Percentiles rank a stretch among this genome's conserved stretches.
phyloP scores from a whole-genome alignment of 106 monocot genomes.

The Acorus gramineus region DNA sequence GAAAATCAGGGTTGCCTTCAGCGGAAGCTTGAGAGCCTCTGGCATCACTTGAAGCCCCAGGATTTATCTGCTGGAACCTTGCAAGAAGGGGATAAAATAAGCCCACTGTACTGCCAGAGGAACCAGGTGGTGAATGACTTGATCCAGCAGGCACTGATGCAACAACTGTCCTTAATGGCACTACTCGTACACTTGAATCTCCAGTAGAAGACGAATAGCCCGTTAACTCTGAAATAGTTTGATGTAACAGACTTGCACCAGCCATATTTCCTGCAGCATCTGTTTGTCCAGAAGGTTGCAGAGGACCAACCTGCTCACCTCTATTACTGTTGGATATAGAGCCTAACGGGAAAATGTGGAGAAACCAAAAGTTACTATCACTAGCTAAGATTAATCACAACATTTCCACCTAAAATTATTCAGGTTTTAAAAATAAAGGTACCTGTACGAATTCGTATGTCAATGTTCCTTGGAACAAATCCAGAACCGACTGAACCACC shows the following conservation, averaged over 20 bases:
- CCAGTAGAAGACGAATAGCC: constrained; percentile 22
- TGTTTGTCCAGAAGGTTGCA: constrained; percentile 26
- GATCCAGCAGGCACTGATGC: constrained; percentile 51
- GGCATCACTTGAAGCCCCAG: constrained; percentile 18
- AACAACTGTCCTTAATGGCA: constrained; percentile 66
- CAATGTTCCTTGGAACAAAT: constrained; percentile 61
- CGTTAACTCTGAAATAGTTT: constrained; percentile 18
- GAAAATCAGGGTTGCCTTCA: constrained; percentile 5
- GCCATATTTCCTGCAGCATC: constrained; percentile 28
- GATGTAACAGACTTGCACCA: constrained; percentile 14
- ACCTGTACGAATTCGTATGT: constrained; percentile 83
- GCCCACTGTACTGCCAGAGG: constrained; percentile 27
- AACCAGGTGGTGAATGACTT: constrained; percentile 22
- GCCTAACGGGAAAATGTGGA: constrained; percentile 16
- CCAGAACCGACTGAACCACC: constrained; percentile 27
- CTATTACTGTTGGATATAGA: constrained; percentile 25
- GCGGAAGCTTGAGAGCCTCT: constrained; percentile 27
- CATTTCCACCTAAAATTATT: background rate
- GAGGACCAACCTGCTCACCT: constrained; percentile 15
- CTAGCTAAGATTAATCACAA: background rate
- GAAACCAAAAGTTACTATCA: too few species aligned
- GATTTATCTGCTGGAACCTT: constrained; percentile 33
- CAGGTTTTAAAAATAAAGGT: constrained; percentile 1
- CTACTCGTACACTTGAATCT: constrained; percentile 44
- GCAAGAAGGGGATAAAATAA: constrained; percentile 51